A percentile compares a stretch with the other conserved stretches of the same genome.
Evolutionary conservation across 2,329 filamentous ascomycete species (phyloP).

Genomic region (Alternaria burnsii): DNA sequence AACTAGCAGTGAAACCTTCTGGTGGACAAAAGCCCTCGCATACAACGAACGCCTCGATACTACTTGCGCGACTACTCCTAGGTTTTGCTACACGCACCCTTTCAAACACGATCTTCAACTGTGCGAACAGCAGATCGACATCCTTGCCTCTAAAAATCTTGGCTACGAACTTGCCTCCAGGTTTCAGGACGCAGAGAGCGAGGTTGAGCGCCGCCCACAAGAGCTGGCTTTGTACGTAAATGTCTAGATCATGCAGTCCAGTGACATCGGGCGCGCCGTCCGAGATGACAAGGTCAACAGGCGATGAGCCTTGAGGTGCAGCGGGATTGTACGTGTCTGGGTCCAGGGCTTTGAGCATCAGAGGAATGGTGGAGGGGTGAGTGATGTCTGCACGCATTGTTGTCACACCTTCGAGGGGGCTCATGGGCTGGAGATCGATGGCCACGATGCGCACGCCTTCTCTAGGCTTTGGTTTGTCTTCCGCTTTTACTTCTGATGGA

Average conservation of each 20-base stretch:
- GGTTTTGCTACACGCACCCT: conserved; percentile 92
- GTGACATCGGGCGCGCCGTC: conserved; percentile 97
- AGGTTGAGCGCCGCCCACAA: conserved; percentile 94
- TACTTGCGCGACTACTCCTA: conserved; percentile 91
- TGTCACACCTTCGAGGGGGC: conserved; percentile 88
- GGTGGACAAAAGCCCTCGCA: conserved; percentile 90
- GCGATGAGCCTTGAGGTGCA: conserved; percentile 66
- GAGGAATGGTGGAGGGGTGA: conserved; percentile 91
- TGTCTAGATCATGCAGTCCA: conserved; percentile 94
- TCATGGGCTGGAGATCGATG: conserved; percentile 96
- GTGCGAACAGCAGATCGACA: conserved; percentile 93
- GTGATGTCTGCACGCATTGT: conserved; percentile 96
- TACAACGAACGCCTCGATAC: conserved; percentile 95
- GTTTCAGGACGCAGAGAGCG: conserved; percentile 88
- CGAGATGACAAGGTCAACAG: conserved; percentile 91
- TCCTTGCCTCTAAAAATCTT: conserved; percentile 97
- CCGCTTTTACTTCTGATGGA: conserved; percentile 18
- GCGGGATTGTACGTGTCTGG: conserved; percentile 62
- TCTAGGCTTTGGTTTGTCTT: conserved; percentile 56
- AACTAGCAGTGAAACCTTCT: conserved; percentile 74
- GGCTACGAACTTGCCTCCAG: conserved; percentile 94
- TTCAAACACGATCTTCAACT: conserved; percentile 90
- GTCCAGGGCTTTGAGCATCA: conserved; percentile 85
- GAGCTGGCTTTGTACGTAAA: conserved; percentile 95
- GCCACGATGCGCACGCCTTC: conserved; percentile 91